Evolutionary conservation across 176 grass and related monocot species (phyloP), one percentile per base, ranked within the genome.

Genomic region (Rhynchospora tenuis): DNA sequence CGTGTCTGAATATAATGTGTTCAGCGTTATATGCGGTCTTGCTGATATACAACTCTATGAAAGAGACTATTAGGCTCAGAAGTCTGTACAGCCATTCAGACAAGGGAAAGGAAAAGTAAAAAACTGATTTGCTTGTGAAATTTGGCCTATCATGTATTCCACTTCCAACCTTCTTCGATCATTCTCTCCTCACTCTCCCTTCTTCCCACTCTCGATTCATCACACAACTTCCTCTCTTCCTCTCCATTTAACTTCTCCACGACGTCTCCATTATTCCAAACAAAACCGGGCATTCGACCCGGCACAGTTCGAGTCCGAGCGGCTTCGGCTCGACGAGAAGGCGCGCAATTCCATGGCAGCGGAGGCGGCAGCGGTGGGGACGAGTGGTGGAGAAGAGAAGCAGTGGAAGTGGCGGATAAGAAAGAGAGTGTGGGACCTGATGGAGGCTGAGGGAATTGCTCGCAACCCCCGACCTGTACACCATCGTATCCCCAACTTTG

Each of bases 401-500:
- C 87, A 88, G 67, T 98, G 95, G 95, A 98, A 98, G 89, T 98
- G 92, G 95, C 81, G 38, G 78, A 95, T 95, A 79, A 59, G 95
- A 45, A 93, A 90, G 84, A 46, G 86, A 55, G 87, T 93, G 16
- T 98, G 95, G 95, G 92, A 95, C 78, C 24, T 83, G 60, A 87
- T 98, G 79, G 92, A 98, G 84, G 84, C 90, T 1, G 89, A 95
- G 48, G 89, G 88, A 23, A 62, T 95, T 14, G 90, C 91, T 48
- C 86, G 91, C 16, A 91, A 91, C 75, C 95, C 95, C 52, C 92
- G 89, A 14, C 92, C 95, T 17, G 92, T 95, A 51, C 95, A 98
- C 88, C 95, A 98, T 86, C 95, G 90, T 62, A 98, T 98, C 82
- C 92, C 95, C 86, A 98, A 95, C 72, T 98, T 98, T 78, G 88